These are phyloP conservation scores for Phialocephala sp. DNA, from an alignment of 2,329 filamentous ascomycete species.

Conservation along the genomic window DNA sequence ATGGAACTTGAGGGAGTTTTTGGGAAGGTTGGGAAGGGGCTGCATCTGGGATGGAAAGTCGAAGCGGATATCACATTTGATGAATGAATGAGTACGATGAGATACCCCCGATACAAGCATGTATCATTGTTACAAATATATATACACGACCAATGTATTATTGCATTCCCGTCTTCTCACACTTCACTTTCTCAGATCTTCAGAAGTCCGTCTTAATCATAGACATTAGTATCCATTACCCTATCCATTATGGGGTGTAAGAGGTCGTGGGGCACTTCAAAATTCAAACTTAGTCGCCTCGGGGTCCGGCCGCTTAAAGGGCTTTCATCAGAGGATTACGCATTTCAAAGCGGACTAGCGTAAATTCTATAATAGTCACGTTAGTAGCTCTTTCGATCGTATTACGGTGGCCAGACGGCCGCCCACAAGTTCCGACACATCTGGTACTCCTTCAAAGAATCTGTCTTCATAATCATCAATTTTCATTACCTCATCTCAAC, in stretches of 20 bases:
- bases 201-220: no score
- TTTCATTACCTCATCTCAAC: background rate
- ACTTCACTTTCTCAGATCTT: background rate
- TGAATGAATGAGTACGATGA: conserved; percentile 6
- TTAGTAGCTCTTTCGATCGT: background rate
- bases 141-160: background rate
- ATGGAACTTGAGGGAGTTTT: conserved; percentile 46
- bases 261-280: no score
- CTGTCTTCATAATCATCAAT: background rate
- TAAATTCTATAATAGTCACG: no score
- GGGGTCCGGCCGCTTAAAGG: no score
- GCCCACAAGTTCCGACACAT: no score
- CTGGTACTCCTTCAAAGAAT: background rate
- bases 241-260: no score
- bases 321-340: no score
- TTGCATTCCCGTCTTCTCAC: background rate
- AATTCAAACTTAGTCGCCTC: no score
- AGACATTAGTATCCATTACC: no score
- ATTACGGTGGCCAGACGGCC: no score
- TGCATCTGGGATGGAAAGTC: conserved; percentile 49
- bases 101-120: background rate
- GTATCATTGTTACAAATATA: background rate
- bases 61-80: conserved; percentile 31
- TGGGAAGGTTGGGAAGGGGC: conserved; percentile 60
- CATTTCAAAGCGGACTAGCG: no score